Base-by-base conservation (phyloP, 129 eudicot species). In the Saussurea involucrata region DNA sequence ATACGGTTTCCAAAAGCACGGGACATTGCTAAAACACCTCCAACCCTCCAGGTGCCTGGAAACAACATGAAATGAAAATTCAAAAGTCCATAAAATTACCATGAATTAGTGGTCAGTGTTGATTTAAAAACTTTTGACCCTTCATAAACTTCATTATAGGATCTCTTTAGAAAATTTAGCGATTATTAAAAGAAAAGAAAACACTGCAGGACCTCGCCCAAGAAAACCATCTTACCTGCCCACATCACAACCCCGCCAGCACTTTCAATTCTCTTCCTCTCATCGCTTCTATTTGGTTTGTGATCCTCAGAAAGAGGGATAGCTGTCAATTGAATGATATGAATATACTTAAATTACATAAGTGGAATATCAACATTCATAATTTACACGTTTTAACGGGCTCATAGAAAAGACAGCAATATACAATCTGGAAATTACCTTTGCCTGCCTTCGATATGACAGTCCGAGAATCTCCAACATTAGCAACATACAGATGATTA, bases 181-280 rank as follows among this genome's bases (percentile, higher is more conserved):
- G 4, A 17, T 53, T 53, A 53, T 12, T 18, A 10, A 9, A 31
- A 31, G 44, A 33, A 18, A 15, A 6, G 22, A 68, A 18, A 8
- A 68, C 46, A 33, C 72, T 21, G 32, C 33, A 63, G 68, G 68
- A 63, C 20, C 73, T 24, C 22, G 25, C 40, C 5, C 73, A 10
- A 8, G 49, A 11, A 31, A 15, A 69, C 46, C 31, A 31, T 10
- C 76, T 85, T 63, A 88, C 97, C 98, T 72, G 98, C 98, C 95
- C 96, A 88, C 92, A 90, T 90, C 34, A 93, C 98, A 74, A 93
- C 87, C 71, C 98, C 98, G 71, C 98, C 98, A 83, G 98, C 98
- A 85, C 74, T 85, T 82, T 92, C 98, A 20, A 92, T 92, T 85
- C 98, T 85, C 86, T 85, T 88, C 80, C 98, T 85, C 82, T 92